Base-by-base conservation (phyloP, 2,329 filamentous ascomycete species). In the Clonostachys solani region DNA sequence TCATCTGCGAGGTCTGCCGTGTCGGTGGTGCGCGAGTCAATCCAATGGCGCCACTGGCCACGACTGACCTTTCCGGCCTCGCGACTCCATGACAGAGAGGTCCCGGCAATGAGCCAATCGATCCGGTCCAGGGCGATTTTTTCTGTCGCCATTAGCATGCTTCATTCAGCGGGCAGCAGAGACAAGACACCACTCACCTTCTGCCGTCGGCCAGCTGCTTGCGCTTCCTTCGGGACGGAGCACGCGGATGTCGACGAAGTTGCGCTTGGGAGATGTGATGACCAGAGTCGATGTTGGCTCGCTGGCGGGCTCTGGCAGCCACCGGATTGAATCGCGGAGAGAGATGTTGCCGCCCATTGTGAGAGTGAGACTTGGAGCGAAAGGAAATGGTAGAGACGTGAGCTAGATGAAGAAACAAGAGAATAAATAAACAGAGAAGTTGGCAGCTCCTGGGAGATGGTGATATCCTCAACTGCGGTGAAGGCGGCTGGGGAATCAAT, bases 101-200 rank as follows among this genome's bases (percentile, higher is more conserved):
- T 71, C 3, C 84, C 84, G 0, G 78, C 80, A 53, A 87, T 83
- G 5, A 77, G 83, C 84, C 84, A 87, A 54, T 87, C 82, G 3
- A 87, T 68, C 1, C 67, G 56, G 16, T 61, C 52, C 8, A 58
- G 40, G 0, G 58, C 49, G 2, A 64, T 50, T 3, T 48, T 47
- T 12, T 55, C 59, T 56, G 16, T 35, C 2, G 19, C 19, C 3
- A 23, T 33, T 19, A 45, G 35, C 58, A 56, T 48, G 54, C 42
- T 45, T 57, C 50, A 10, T n/a, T 29, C 23, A n/a, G 29, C 15
- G 15, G 15, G 29, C n/a, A 15, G 18, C 12, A 16, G 34, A n/a
- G 33, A 46, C 16, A n/a, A 33, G 35, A 18, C 17, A 10, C 7
- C 12, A n/a, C 5, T 37, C n/a, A 16, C n/a, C 18, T 34, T 47